Evolutionary conservation across 176 grass and related monocot species (phyloP), one percentile per base, ranked within the genome.

Genomic region (Oryza glaberrima): DNA sequence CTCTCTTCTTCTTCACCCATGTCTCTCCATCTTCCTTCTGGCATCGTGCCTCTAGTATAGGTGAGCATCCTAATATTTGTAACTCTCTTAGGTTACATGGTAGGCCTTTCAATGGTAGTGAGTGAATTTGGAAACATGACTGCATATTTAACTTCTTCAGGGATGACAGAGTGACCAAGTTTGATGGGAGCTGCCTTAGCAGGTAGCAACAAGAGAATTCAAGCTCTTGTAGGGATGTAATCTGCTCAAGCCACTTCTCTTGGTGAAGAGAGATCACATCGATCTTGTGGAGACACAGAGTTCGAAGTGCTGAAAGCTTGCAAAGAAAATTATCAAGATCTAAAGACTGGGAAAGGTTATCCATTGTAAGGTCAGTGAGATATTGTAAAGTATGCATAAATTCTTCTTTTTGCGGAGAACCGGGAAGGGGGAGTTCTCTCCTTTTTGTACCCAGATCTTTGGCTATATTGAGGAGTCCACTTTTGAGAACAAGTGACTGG

Each of bases 81-180:
- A 84, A 28, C 32, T 84, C 82, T 46, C 56, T 84, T 30, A 84
- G 82, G 72, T 30, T 77, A 17, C 4, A 5, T 43, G 82, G 82
- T 19, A 84, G 45, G 7, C 82, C 45, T 11, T 44, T 28, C 0
- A 14, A 60, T 26, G 73, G 82, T 20, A 84, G 7, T 0, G 44
- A 76, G 13, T 41, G 46, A 69, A 76, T 68, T 4, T 7, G 60
- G 11, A 4, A 71, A 82, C 80, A 72, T 25, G 49, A 71, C 32
- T 72, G 67, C 11, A 83, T 10, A 23, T 17, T 75, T 43, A 83
- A 67, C 12, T 75, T 83, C 58, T 23, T 25, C 43, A 83, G 65
- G 43, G 81, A 83, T 49, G 71, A 75, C 28, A 83, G 7, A 83
- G 60, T 6, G 15, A 4, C 15, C 72, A 84, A 28, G 7, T 28